These are phyloP conservation scores for Aspergillus sclerotiicarbonarius DNA, from an alignment of 495 filamentous ascomycete species.

Conservation along the genomic window DNA sequence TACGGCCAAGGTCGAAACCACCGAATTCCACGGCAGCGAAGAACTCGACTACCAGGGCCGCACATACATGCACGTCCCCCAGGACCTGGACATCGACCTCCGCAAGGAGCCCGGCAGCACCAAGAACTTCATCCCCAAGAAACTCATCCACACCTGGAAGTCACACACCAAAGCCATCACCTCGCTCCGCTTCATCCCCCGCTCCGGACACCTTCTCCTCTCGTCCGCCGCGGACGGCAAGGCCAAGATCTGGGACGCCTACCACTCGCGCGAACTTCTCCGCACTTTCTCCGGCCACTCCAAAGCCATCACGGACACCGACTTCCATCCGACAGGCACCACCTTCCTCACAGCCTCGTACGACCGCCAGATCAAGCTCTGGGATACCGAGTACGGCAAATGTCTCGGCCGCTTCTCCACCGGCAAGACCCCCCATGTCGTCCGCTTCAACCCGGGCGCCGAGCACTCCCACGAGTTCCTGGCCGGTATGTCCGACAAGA, in stretches of 20 bases:
- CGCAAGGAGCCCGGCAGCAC: slow-evolving; percentile 71
- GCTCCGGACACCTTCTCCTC: slow-evolving; percentile 81
- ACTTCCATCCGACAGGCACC: slow-evolving; percentile 77
- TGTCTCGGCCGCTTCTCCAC: slow-evolving; percentile 84
- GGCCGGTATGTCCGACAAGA: slow-evolving; percentile 95
- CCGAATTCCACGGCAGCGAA: slow-evolving; percentile 81
- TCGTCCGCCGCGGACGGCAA: slow-evolving; percentile 83
- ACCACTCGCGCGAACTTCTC: slow-evolving; percentile 81
- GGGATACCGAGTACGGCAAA: slow-evolving; percentile 94
- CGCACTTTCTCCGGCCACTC: slow-evolving; percentile 87
- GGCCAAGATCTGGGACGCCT: slow-evolving; percentile 94
- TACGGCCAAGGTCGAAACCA: slow-evolving; percentile 64
- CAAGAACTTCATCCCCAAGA: slow-evolving; percentile 93
- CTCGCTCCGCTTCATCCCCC: slow-evolving; percentile 82
- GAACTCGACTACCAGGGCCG: slow-evolving; percentile 88
- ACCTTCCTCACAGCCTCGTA: slow-evolving; percentile 90
- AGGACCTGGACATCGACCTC: slow-evolving; percentile 88
- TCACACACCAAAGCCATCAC: slow-evolving; percentile 83
- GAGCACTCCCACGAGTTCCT: slow-evolving; percentile 87
- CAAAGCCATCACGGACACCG: slow-evolving; percentile 86
- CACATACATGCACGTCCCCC: slow-evolving; percentile 83
- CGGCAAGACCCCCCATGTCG: slow-evolving; percentile 91
- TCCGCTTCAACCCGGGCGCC: slow-evolving; percentile 81
- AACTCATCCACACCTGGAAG: slow-evolving; percentile 85
- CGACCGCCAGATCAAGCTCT: slow-evolving; percentile 93